Conservation (phyloP, 169 alveolate genomes). For the Pseudocohnilembus persalinus region DNA sequence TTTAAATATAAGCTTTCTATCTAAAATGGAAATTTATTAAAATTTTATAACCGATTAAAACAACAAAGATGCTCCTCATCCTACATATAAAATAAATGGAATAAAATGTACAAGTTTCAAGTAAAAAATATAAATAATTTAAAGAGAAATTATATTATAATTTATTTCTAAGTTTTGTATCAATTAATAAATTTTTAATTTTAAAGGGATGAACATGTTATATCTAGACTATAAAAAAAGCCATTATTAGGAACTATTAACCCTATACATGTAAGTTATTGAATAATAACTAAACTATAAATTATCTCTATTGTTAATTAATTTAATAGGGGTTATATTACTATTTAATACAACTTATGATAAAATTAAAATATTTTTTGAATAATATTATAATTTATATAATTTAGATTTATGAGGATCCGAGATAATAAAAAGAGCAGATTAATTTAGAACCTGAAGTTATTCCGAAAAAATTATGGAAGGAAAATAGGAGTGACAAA, state of each 20-base stretch:
- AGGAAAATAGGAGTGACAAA: background rate
- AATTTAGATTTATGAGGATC: background rate
- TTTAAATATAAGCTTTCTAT: too few relatives aligned
- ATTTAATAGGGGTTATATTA: too few relatives aligned
- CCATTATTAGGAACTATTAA: background rate
- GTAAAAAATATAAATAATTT: background rate
- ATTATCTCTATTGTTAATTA: too few relatives aligned
- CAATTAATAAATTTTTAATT: too few relatives aligned
- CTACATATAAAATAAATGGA: background rate
- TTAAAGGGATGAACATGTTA: background rate
- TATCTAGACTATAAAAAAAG: background rate
- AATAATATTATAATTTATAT: too few relatives aligned
- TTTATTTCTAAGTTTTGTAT: background rate
- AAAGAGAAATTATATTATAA: too few relatives aligned
- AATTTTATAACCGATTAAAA: too few relatives aligned
- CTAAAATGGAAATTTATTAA: too few relatives aligned
- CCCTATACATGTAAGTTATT: background rate
- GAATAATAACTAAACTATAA: too few relatives aligned
- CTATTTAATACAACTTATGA: too few relatives aligned
- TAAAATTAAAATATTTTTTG: too few relatives aligned
- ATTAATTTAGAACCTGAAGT: background rate
- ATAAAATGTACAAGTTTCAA: background rate
- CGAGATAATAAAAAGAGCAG: background rate
- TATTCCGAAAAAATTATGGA: background rate
- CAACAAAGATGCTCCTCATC: too few relatives aligned